Evolutionary conservation across 164 flowering plant species (phyloP).

Genomic region (Magnolia sinica): DNA sequence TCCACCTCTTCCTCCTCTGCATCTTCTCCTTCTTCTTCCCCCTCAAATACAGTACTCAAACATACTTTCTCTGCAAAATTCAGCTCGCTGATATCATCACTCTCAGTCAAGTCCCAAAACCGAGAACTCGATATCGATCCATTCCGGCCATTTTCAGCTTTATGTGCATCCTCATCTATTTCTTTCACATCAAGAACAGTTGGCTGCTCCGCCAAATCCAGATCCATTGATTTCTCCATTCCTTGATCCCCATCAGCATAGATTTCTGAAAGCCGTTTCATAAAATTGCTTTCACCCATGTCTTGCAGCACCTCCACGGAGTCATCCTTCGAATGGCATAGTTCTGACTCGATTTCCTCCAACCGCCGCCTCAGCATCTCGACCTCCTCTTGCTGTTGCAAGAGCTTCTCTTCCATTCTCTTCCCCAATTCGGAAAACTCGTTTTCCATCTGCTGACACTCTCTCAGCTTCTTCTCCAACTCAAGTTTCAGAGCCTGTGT

Average conservation of each 20-base stretch:
- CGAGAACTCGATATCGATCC: not conserved
- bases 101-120: slow-evolving; percentile 13
- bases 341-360: slow-evolving; percentile 73
- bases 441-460: slow-evolving; percentile 71
- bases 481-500: slow-evolving; percentile 49
- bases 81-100: slow-evolving; percentile 23
- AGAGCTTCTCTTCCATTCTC: slow-evolving; percentile 80
- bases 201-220: slow-evolving; percentile 70
- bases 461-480: slow-evolving; percentile 64
- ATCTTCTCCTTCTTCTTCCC: slow-evolving; percentile 53
- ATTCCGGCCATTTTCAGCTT: slow-evolving; percentile 1
- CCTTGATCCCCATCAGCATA: slow-evolving; percentile 64
- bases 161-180: slow-evolving; percentile 9
- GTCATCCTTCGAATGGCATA: slow-evolving; percentile 34
- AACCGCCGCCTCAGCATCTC: slow-evolving; percentile 67
- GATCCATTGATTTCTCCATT: slow-evolving; percentile 91
- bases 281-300: slow-evolving; percentile 50
- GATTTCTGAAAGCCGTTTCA: slow-evolving; percentile 50
- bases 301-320: slow-evolving; percentile 15
- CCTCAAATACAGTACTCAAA: slow-evolving; percentile 90
- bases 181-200: slow-evolving; percentile 37
- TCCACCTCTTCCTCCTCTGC: slow-evolving; percentile 67
- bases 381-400: slow-evolving; percentile 76
- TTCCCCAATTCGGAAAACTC: slow-evolving; percentile 68
- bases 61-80: slow-evolving; percentile 38